phyloP scores from a whole-genome alignment of 2,329 filamentous ascomycete species.

The Penicillium sp. region DNA sequence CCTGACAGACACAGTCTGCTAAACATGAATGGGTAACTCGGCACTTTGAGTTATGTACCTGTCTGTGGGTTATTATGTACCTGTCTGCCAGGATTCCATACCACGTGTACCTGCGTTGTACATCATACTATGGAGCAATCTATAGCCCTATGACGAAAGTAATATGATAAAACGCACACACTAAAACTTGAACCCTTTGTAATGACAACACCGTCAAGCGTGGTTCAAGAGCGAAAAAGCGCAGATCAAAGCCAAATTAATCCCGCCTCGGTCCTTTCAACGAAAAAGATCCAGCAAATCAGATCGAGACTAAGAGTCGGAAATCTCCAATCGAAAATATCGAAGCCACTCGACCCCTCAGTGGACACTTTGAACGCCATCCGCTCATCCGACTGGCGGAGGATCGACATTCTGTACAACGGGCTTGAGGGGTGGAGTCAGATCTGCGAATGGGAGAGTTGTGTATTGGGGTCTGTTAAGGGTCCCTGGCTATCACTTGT shows the following conservation, averaged over 20 bases:
- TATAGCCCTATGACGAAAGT: neutral
- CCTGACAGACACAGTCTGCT: neutral
- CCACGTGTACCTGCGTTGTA: neutral
- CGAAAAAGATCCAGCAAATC: neutral
- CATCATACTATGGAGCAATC: neutral
- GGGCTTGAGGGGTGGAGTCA: neutral
- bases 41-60: constrained; percentile 8
- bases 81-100: neutral
- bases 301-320: neutral
- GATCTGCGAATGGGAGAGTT: constrained; percentile 1
- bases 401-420: constrained; percentile 1
- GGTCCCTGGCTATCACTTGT: constrained; percentile 18
- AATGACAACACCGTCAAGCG: neutral
- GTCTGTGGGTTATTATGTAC: neutral
- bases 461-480: neutral
- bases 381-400: neutral
- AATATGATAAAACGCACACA: neutral
- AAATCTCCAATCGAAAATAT: neutral
- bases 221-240: neutral
- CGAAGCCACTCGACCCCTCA: neutral
- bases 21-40: constrained; percentile 1
- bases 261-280: neutral
- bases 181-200: no score
- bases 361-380: neutral
- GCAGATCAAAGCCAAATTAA: neutral